Base-by-base conservation (phyloP, 2,329 filamentous ascomycete species). In the Cladophialophora yegresii region DNA sequence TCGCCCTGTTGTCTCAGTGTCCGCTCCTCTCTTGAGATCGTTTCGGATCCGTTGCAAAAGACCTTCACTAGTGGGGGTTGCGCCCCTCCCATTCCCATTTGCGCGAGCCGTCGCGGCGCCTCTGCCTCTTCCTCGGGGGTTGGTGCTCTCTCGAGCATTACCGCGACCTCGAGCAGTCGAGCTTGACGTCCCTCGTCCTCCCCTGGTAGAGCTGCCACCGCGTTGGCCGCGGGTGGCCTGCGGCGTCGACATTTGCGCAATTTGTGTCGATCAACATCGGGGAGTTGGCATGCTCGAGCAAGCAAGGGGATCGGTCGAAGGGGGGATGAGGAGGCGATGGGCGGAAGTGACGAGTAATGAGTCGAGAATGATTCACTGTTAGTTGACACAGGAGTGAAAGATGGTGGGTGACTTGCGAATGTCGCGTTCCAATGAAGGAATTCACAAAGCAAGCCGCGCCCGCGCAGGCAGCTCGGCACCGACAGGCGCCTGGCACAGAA, bases 181-280 rank as follows among this genome's bases (percentile, higher is more conserved):
- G 30, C 43, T 57, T 36, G 54, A 40, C 23, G 55, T 60, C 23
- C 53, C 66, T 64, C 68, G 64, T 55, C 40, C 60, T 26, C 58
- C 68, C 58, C 66, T 68, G 20, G 63, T 57, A n/a, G 63, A 58
- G 57, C 54, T 64, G 59, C 68, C 68, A 61, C 68, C 68, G 62
- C 68, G 67, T 58, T 65, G 68, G 40, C 66, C 67, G 64, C 68
- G 68, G 47, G 59, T 63, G 65, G 64, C 62, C 61, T 62, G 66
- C 55, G 61, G 68, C 58, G 68, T 64, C 65, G 66, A 70, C 68
- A 70, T 70, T 61, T 62, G 58, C 61, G 55, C 56, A 49, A 26
- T 20, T 36, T 28, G 50, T 56, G 26, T 59, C 47, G 57, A 65
- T 67, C 67, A 67, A 67, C 67, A 69, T 69, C 32, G 61, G 65